Conservation (phyloP, 495 filamentous ascomycete genomes). For the Xylaria venustula region DNA sequence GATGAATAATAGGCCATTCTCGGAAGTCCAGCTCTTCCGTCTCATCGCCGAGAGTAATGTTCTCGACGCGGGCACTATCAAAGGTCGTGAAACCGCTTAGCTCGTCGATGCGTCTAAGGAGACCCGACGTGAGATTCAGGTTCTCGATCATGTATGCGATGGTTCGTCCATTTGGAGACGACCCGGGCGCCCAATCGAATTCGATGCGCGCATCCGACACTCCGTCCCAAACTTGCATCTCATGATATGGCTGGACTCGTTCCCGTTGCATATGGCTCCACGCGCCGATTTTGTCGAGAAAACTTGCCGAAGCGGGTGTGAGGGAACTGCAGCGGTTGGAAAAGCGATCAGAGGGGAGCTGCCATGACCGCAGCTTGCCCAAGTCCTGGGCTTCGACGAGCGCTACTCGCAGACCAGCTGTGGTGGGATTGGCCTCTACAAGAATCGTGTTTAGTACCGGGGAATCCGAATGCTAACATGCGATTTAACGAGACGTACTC, state of each 20-base stretch:
- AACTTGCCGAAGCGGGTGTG: conserved; percentile 76
- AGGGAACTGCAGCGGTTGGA: conserved; percentile 95
- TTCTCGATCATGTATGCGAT: conserved; percentile 99
- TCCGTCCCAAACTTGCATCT: conserved; percentile 97
- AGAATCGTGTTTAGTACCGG: conserved; percentile 8
- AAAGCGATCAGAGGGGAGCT: conserved; percentile 64
- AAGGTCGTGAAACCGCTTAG: conserved; percentile 67
- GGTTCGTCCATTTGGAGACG: conserved; percentile 43
- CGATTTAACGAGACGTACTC: conserved; percentile 56
- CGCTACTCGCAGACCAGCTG: conserved; percentile 76
- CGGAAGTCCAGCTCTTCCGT: conserved; percentile 70
- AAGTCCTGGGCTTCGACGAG: conserved; percentile 90
- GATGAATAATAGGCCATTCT: conserved; percentile 79
- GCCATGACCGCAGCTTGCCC: conserved; percentile 59
- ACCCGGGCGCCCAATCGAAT: conserved; percentile 70
- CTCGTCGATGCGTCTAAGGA: conserved; percentile 68
- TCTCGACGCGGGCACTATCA: conserved; percentile 71
- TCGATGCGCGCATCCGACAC: conserved; percentile 81
- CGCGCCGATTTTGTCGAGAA: conserved; percentile 74
- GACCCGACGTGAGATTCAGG: conserved; percentile 73
- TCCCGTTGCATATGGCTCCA: conserved; percentile 72
- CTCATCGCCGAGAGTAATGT: conserved; percentile 71
- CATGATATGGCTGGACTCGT: conserved; percentile 82
- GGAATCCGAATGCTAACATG: neutral
- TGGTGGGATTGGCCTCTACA: conserved; percentile 64